Evolutionary conservation across 164 flowering plant species (phyloP), one percentile per base, ranked within the genome.

Genomic region (Malania oleifera): DNA sequence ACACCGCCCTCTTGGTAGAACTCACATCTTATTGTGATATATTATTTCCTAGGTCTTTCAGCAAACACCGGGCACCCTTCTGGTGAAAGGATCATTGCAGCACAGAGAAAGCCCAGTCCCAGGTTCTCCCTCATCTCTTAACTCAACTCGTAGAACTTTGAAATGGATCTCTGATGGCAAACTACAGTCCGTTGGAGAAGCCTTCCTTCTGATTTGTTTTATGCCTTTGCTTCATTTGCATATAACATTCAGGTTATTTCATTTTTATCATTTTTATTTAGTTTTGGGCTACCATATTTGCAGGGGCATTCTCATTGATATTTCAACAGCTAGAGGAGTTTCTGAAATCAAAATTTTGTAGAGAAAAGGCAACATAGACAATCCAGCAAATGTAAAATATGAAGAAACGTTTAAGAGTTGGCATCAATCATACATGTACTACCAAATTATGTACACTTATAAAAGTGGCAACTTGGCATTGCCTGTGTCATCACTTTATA

Each of bases 11-110:
- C 31, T 29, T 55, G 6, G n/a, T 29, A 25, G 19, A 19, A n/a
- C 7, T 20, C 15, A 35, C 53, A 19, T 11, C 43, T 14, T 44
- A 17, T 14, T 45, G n/a, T 15, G 53, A 11, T 25, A 15, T 38
- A 7, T 66, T 56, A 45, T 24, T 59, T 39, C n/a, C 14, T 59
- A 92, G 98, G 96, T 92, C 48, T 93, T 93, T 74, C 92, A 93
- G 82, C 97, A 89, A 74, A 83, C 72, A 23, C 92, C 97, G 11
- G 96, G 97, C 50, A 83, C 95, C 15, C 86, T 90, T 58, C 72
- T 93, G 70, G 80, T 90, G 60, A 86, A 56, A 71, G 97, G 86
- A 68, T 78, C 89, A 49, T 70, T 90, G 64, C 76, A 70, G 57
- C 70, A 68, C 11, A 79, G 46, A 58, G 74, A 70, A 54, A 70